These are phyloP conservation scores for Cenchrus fungigraminus DNA, from an alignment of 176 grass and related monocot species.

Conservation along the genomic window DNA sequence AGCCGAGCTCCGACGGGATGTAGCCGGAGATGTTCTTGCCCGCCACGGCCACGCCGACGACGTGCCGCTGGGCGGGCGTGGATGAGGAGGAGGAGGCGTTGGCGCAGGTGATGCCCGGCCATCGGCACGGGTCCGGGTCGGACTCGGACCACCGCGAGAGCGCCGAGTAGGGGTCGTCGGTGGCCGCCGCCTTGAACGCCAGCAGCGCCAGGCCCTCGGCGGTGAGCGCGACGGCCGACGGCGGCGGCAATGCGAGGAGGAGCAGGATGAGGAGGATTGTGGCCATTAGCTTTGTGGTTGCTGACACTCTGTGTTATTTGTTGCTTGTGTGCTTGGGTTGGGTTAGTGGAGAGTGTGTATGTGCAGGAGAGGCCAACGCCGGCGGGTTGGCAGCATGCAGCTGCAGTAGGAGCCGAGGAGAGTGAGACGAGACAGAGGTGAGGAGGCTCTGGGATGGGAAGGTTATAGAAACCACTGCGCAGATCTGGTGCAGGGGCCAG, in stretches of 20 bases:
- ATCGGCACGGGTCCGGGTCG: conserved; percentile 71
- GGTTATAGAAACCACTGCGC: neutral
- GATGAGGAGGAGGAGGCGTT: conserved; percentile 45
- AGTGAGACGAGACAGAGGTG: neutral
- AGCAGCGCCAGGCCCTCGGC: conserved; percentile 77
- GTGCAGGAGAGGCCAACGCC: neutral
- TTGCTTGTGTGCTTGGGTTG: neutral
- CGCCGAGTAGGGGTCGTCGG: conserved; percentile 65
- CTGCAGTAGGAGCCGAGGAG: neutral
- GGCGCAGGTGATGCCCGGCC: conserved; percentile 75
- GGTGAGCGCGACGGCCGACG: conserved; percentile 46
- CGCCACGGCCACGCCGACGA: conserved; percentile 74
- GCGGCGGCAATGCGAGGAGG: conserved; percentile 34
- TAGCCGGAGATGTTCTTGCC: conserved; percentile 87
- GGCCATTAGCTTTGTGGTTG: conserved; percentile 32
- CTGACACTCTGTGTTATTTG: neutral
- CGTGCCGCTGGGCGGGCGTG: conserved; percentile 23
- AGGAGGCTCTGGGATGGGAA: neutral
- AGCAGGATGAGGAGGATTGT: conserved; percentile 37
- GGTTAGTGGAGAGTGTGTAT: neutral
- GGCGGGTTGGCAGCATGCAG: conserved; percentile 2
- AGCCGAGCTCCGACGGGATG: conserved; percentile 82
- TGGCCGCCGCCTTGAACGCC: conserved; percentile 76
- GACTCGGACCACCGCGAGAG: conserved; percentile 60
- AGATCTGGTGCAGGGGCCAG: neutral